Evolutionary conservation across 129 eudicot genomes (phyloP).

Genomic region (Kitagawia praeruptora): DNA sequence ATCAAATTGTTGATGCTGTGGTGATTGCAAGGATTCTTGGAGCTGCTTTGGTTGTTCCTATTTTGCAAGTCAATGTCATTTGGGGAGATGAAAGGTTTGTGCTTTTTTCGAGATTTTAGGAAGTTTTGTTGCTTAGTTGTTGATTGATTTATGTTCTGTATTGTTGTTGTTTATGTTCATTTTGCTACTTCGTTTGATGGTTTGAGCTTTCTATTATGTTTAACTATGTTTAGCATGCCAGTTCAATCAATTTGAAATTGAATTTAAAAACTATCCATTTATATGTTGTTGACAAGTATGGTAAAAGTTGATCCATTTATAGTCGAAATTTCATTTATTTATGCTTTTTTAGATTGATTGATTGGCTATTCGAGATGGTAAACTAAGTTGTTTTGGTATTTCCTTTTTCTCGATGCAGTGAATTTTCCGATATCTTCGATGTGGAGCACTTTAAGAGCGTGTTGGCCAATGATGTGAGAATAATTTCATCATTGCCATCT

Average conservation of each 20-base stretch:
- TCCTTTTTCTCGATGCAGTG: conserved; percentile 44
- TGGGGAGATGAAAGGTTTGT: conserved; percentile 96
- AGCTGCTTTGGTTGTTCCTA: conserved; percentile 87
- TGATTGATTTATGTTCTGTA: background rate
- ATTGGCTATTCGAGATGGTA: background rate
- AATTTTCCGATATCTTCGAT: conserved; percentile 89
- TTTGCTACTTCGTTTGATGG: background rate
- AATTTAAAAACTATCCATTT: background rate
- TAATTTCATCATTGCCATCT: conserved; percentile 80
- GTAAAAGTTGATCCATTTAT: background rate
- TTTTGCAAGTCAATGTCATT: conserved; percentile 88
- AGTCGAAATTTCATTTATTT: background rate
- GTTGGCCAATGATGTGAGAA: conserved; percentile 64
- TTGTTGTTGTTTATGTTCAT: background rate
- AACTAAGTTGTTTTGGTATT: background rate
- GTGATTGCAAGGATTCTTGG: conserved; percentile 95
- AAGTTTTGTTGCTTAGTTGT: background rate
- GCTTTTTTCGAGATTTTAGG: background rate
- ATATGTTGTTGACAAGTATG: background rate
- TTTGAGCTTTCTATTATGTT: background rate
- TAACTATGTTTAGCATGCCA: background rate
- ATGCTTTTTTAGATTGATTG: background rate
- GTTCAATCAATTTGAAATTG: background rate
- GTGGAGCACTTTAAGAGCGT: conserved; percentile 83
- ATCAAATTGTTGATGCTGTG: conserved; percentile 93